Evolutionary conservation across 2,329 filamentous ascomycete genomes (phyloP), one percentile per base, ranked within the genome.

Genomic region (Pyrenochaeta sp.): DNA sequence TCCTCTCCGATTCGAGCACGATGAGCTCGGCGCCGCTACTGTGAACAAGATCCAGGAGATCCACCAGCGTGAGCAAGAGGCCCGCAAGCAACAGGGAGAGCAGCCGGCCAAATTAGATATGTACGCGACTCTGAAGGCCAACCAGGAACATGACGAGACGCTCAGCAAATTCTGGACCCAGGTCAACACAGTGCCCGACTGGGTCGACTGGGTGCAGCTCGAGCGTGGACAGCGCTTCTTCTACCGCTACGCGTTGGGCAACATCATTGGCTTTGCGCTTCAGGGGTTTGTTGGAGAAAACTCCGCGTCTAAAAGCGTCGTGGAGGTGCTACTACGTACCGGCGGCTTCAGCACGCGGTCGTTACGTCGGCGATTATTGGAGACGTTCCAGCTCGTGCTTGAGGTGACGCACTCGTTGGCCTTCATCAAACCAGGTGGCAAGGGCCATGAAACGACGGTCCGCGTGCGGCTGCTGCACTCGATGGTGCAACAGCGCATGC

Each of bases 311-410:
- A n/a, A n/a, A n/a, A n/a, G n/a, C n/a, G n/a, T n/a, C n/a, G n/a
- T n/a, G n/a, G n/a, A n/a, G 36, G 29, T 33, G 29, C 29, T 49
- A 17, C 23, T 49, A 18, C 21, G 46, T 18, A 49, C 46, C 27
- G 46, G 46, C 21, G 46, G 46, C 15, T 33, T 32, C 37, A 32
- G 23, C 9, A 33, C 29, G 10, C 21, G 29, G 37, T 15, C 29
- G 10, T 14, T 33, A 36, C 21, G 29, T 5, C 36, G 37, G 11
- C 46, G 46, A 10, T n/a, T 49, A 14, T 29, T 49, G 11, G 46
- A 49, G 20, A 49, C 46, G 20, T 49, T 49, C 46, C 46, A 49
- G 46, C 21, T 49, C 36, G 18, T 49, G n/a, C 37, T 49, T 18
- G 23, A 49, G 23, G 46, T 49, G 18, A 49, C 46, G 11, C 21